Base-by-base conservation (phyloP, 768 basidiomycete species). In the Boletus reticulatus region DNA sequence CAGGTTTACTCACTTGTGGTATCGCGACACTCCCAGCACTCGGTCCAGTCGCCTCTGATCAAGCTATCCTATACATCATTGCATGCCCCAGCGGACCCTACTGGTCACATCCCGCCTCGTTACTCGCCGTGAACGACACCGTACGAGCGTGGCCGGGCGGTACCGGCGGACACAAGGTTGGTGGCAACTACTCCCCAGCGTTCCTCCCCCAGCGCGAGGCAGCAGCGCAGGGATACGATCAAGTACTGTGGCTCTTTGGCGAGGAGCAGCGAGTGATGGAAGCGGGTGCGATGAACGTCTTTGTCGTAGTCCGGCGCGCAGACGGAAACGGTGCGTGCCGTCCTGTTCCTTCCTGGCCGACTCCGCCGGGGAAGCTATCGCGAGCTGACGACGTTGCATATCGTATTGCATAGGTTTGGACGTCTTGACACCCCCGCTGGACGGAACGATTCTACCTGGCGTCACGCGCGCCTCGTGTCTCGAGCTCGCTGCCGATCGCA, bases 41-140 rank as follows among this genome's bases (percentile, higher is more conserved):
- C 44, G 83, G 87, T 38, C 87, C 95, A 6, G 77, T 78, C 32
- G 86, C 93, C 4, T 91, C 91, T 0, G 84, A 81, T 53, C 84
- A 89, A 56, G 92, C 94, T 0, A 76, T 89, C 38, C 82, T 98
- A 37, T 98, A 92, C 72, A 87, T 97, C 56, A 88, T 98, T 64
- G 76, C 82, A 57, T 86, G 83, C 44, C 92, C 83, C 24, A 19
- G 34, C 8, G 81, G 81, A 0, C 81, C 81, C 1, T 83, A 80
- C 63, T 84, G 78, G 65, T 62, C 78, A 67, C 81, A 80, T 60
- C 77, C 83, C 8, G 72, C 84, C 48, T 78, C 79, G 38, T 71
- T 85, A 14, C 72, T 80, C 34, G 84, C 89, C 0, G 88, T 88
- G 0, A 87, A 82, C 12, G 81, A 90, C 60, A 83, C 80, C 63